A percentile compares a stretch with the other conserved stretches of the same genome.
phyloP scores from a whole-genome alignment of 2,329 filamentous ascomycete genomes.

The Sclerotinia subarctica region DNA sequence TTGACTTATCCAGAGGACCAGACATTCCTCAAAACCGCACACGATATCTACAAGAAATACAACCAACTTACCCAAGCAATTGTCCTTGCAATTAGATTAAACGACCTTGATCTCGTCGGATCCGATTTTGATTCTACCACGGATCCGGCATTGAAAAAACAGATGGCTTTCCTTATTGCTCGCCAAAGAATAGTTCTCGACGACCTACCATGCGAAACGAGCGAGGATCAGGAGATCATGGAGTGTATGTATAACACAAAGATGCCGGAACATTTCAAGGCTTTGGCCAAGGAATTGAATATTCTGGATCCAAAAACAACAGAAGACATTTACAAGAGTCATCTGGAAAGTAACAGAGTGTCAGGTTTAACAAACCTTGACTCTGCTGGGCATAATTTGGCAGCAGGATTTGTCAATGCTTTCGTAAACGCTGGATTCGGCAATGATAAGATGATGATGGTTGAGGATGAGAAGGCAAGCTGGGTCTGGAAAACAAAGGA shows the following conservation, averaged over 20 bases:
- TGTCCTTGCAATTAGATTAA: conserved; percentile 87
- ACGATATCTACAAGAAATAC: conserved; percentile 90
- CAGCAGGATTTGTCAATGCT: conserved; percentile 92
- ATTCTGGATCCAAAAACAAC: conserved; percentile 95
- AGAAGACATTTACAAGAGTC: conserved; percentile 99
- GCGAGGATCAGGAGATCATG: conserved; percentile 69
- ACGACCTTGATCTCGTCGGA: conserved; percentile 79
- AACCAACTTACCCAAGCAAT: conserved; percentile 92
- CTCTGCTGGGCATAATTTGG: conserved; percentile 91
- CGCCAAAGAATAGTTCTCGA: conserved; percentile 86
- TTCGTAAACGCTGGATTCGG: conserved; percentile 96
- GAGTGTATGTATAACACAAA: conserved; percentile 87
- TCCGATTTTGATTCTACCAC: conserved; percentile 75
- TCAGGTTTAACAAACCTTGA: conserved; percentile 92
- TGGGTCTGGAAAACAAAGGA: conserved; percentile 99
- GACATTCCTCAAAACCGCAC: conserved; percentile 86
- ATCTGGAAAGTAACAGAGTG: conserved; percentile 91
- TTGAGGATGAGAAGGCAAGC: conserved; percentile 80
- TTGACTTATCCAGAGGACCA: conserved; percentile 98
- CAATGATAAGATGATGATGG: conserved; percentile 96
- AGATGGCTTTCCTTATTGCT: conserved; percentile 89
- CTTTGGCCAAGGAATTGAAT: conserved; percentile 91
- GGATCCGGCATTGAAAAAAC: conserved; percentile 82
- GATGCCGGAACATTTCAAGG: conserved; percentile 88
- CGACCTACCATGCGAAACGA: conserved; percentile 58